These are phyloP conservation scores for Cladosporium sp. DNA, from an alignment of 2,329 filamentous ascomycete genomes.

Conservation along the genomic window DNA sequence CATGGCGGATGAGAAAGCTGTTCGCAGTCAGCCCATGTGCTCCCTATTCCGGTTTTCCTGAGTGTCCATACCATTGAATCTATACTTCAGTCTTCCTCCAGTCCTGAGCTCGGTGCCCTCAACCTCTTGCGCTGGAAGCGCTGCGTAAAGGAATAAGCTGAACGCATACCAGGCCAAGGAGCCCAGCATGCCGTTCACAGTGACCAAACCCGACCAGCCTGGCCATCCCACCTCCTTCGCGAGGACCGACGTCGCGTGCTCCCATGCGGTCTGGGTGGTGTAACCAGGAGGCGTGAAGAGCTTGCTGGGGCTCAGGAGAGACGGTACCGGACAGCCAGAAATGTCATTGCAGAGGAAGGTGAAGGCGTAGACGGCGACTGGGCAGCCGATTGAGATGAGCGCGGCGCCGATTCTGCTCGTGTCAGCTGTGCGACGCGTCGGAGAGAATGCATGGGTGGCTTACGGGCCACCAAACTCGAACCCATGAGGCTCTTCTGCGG, in stretches of 20 bases:
- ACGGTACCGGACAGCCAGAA: constrained; percentile 82
- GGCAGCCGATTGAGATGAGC: constrained; percentile 72
- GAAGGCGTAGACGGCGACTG: constrained; percentile 70
- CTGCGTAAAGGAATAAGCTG: constrained; percentile 65
- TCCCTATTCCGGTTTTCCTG: neutral
- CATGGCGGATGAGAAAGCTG: constrained; percentile 70
- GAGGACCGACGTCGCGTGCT: constrained; percentile 57
- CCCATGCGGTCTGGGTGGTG: constrained; percentile 25
- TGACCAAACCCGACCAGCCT: constrained; percentile 65
- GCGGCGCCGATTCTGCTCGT: constrained; percentile 64
- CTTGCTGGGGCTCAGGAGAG: constrained; percentile 64
- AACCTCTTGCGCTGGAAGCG: constrained; percentile 67
- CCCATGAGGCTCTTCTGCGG: constrained; percentile 10
- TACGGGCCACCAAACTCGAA: constrained; percentile 46
- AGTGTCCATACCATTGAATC: constrained; percentile 51
- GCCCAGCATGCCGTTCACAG: constrained; percentile 61
- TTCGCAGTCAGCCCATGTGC: constrained; percentile 11
- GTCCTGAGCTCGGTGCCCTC: constrained; percentile 64
- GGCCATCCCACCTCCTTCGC: constrained; percentile 82
- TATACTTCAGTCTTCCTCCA: constrained; percentile 73
- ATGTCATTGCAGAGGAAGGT: constrained; percentile 88
- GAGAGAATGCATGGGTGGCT: constrained; percentile 18
- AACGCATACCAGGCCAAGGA: constrained; percentile 72
- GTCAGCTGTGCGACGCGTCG: constrained; percentile 10
- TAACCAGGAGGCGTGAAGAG: constrained; percentile 38